Conservation (phyloP, 495 filamentous ascomycete genomes). For the Aspergillus affinis region DNA sequence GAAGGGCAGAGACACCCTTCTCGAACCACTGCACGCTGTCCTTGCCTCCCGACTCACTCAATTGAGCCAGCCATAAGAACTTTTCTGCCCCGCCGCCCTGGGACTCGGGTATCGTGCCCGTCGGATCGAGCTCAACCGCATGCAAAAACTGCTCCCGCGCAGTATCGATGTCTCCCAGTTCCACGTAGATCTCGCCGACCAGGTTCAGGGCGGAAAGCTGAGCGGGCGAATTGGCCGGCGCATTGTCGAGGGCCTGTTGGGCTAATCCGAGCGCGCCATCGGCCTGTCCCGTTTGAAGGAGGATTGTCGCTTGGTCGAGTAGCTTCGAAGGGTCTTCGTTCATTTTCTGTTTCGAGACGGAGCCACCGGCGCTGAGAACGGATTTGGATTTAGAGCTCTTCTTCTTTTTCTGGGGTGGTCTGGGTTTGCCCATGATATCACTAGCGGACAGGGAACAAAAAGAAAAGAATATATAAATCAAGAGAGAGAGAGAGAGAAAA, state of each 20-base stretch:
- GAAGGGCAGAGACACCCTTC: conserved; percentile 69
- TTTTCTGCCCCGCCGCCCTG: conserved; percentile 86
- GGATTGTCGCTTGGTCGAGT: conserved; percentile 65
- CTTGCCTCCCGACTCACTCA: conserved; percentile 80
- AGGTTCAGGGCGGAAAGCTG: conserved; percentile 69
- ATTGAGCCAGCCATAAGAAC: conserved; percentile 92
- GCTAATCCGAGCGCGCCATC: conserved; percentile 67
- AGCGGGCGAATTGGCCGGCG: conserved; percentile 36
- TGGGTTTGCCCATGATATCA: conserved; percentile 47
- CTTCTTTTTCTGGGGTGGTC: conserved; percentile 48
- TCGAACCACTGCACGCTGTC: conserved; percentile 89
- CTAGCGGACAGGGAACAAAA: conserved; percentile 3
- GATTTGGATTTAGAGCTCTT: conserved; percentile 46
- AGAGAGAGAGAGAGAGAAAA: background rate
- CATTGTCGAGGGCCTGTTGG: conserved; percentile 56
- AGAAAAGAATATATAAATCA: background rate
- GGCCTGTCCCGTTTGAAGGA: conserved; percentile 69
- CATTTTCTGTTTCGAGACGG: conserved; percentile 48
- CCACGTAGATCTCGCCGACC: conserved; percentile 81
- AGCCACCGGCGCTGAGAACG: conserved; percentile 45
- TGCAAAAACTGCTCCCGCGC: conserved; percentile 67
- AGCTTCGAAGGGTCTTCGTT: conserved; percentile 51
- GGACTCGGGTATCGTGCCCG: conserved; percentile 58
- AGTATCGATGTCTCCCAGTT: conserved; percentile 73
- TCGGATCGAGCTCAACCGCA: conserved; percentile 71